Evolutionary conservation across 371 early-diverging fungal species (phyloP).

Genomic region (Capniomyces stellatus): DNA sequence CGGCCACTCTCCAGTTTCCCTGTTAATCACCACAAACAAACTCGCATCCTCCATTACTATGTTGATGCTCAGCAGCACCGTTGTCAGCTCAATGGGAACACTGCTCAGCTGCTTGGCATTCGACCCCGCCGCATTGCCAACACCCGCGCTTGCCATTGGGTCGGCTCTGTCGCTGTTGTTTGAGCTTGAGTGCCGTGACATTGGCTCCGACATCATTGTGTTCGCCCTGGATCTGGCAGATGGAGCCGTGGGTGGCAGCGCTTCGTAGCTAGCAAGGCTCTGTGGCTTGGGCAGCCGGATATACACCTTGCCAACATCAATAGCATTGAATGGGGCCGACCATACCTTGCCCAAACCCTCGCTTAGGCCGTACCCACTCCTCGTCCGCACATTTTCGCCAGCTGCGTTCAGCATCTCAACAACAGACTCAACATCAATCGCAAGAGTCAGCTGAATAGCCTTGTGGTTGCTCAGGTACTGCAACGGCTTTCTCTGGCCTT

Average conservation of each 20-base stretch:
- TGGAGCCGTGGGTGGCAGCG: too few species aligned
- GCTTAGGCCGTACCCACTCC: not conserved
- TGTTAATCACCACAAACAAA: constrained; percentile 62
- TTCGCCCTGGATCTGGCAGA: too few species aligned
- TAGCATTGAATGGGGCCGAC: constrained; percentile 79
- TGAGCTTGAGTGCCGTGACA: not conserved
- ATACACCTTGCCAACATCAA: constrained; percentile 67
- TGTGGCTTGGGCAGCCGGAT: constrained; percentile 45
- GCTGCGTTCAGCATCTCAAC: not conserved
- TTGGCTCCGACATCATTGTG: too few species aligned
- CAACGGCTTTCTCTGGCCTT: constrained; percentile 44
- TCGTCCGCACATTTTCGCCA: not conserved
- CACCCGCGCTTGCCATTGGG: not conserved
- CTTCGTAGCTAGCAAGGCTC: constrained; percentile 3
- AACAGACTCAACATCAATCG: constrained; percentile 6
- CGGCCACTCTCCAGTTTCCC: constrained; percentile 77
- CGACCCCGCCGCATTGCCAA: not conserved
- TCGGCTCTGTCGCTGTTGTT: not conserved
- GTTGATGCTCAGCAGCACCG: constrained; percentile 52
- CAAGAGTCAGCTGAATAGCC: constrained; percentile 44
- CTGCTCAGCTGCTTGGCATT: not conserved
- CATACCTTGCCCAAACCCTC: constrained; percentile 25
- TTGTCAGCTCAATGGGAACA: constrained; percentile 4
- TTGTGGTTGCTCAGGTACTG: constrained; percentile 41
- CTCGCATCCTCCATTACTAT: constrained; percentile 71